Base-by-base conservation (phyloP, 2,329 filamentous ascomycete genomes). In the Diplodia seriata region DNA sequence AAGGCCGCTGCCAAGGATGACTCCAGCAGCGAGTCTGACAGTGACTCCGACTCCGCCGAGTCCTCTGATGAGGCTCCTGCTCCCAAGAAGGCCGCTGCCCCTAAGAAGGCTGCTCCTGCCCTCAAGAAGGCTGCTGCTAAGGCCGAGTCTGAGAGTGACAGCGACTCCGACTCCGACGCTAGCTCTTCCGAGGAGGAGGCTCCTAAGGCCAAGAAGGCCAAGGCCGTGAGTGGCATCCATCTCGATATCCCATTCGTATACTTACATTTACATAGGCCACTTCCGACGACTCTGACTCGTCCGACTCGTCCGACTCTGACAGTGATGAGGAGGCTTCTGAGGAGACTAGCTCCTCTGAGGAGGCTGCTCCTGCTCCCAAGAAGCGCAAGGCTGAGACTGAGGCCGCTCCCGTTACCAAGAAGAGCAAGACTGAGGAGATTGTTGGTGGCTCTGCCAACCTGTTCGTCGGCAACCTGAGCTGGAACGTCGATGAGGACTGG, bases 401-500 rank as follows among this genome's bases (percentile, higher is more conserved):
- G 53, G 77, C 76, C 38, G 82, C 84, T 65, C 80, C 85, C 43
- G 81, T 82, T 18, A 77, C 85, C 69, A 92, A 92, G 87, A 91
- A 91, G 85, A 81, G 83, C 77, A 91, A 91, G 85, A 85, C 84
- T 43, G 86, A 89, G 68, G 80, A 77, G 51, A 38, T 38, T 38
- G 76, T 79, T 55, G 79, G 77, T 63, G 83, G 84, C 68, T 80
- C 83, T 74, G 83, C 84, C 72, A 97, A 93, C 75, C 89, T 97
- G 66, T 97, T 97, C 80, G 89, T 93, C 72, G 94, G 94, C 73
- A 94, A 93, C 84, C 85, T 97, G 71, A 93, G 91, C 81, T 97
- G 93, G 93, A 92, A 90, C 77, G 85, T 97, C 65, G 92, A 96
- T 74, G 94, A 97, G 80, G 89, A 93, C 71, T 88, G 87, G 82